Evolutionary conservation across 2,329 filamentous ascomycete genomes (phyloP).

Genomic region (Claviceps sp.): DNA sequence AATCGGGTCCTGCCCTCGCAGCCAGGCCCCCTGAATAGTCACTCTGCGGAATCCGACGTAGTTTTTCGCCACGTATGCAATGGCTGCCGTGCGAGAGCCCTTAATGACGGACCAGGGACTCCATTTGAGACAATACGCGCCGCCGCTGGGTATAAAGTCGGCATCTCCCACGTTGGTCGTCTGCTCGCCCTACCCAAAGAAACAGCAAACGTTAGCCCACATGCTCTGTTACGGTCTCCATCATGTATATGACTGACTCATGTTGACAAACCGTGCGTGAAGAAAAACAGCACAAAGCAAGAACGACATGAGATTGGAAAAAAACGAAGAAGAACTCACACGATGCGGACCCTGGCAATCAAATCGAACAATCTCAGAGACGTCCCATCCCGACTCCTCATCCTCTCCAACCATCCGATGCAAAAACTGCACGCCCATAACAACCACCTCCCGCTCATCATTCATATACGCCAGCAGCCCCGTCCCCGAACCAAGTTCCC

Average conservation of each 20-base stretch:
- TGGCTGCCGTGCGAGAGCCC: conserved; percentile 24
- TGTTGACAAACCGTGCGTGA: neutral
- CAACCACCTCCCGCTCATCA: conserved; percentile 33
- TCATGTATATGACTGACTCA: no score
- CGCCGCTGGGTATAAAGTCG: conserved; percentile 34
- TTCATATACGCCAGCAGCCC: conserved; percentile 39
- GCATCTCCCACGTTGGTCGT: conserved; percentile 25
- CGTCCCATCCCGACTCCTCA: conserved; percentile 29
- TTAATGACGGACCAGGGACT: conserved; percentile 34
- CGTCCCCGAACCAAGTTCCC: conserved; percentile 24
- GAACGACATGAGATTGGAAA: neutral
- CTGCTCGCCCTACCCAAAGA: conserved; percentile 8
- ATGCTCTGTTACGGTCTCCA: no score
- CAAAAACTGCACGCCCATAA: conserved; percentile 35
- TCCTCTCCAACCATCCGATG: conserved; percentile 10
- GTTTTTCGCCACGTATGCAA: conserved; percentile 37
- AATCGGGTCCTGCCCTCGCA: conserved; percentile 19
- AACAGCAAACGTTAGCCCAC: neutral
- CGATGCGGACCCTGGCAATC: conserved; percentile 31
- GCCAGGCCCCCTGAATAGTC: conserved; percentile 25
- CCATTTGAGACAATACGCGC: conserved; percentile 39
- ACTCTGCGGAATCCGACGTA: conserved; percentile 43
- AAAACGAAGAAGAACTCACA: conserved; percentile 3
- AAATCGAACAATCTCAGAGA: conserved; percentile 38
- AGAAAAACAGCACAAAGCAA: neutral